These are phyloP conservation scores for Camelina hispida DNA, from an alignment of 345 rosid species.

Conservation along the genomic window DNA sequence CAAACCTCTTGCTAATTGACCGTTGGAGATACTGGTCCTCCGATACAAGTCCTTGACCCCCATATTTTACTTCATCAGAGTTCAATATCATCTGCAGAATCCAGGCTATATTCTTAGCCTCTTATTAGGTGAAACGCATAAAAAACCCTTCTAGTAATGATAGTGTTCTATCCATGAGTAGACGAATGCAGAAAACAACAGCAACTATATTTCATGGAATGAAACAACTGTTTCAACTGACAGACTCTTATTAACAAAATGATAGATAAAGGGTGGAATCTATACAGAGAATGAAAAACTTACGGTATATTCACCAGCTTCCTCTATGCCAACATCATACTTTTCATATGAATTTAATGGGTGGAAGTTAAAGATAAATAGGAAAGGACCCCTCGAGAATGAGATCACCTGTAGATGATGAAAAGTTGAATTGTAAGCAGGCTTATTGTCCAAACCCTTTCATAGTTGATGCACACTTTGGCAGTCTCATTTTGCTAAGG, in stretches of 20 bases:
- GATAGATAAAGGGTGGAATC: neutral
- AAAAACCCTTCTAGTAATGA: constrained; percentile 8
- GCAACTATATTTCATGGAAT: constrained; percentile 10
- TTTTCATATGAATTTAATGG: constrained; percentile 67
- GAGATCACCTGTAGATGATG: constrained; percentile 70
- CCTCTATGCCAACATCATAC: constrained; percentile 79
- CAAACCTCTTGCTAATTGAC: constrained; percentile 68
- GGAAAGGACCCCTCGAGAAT: constrained; percentile 81
- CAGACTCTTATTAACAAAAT: neutral
- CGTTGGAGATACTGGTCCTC: constrained; percentile 70
- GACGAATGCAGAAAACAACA: neutral
- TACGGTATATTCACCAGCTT: constrained; percentile 97
- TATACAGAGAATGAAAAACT: constrained; percentile 30
- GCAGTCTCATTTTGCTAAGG: constrained; percentile 15
- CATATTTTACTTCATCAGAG: constrained; percentile 80
- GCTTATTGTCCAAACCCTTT: constrained; percentile 5
- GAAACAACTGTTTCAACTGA: constrained; percentile 10
- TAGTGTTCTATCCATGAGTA: neutral
- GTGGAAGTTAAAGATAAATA: constrained; percentile 89
- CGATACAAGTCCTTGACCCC: constrained; percentile 68
- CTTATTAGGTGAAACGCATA: constrained; percentile 11
- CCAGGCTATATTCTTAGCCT: constrained; percentile 1
- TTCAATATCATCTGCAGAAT: constrained; percentile 66
- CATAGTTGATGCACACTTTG: constrained; percentile 3
- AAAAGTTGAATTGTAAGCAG: constrained; percentile 27